Evolutionary conservation across 2,329 filamentous ascomycete genomes (phyloP), one percentile per base, ranked within the genome.

Genomic region (Kalmusia sp.): DNA sequence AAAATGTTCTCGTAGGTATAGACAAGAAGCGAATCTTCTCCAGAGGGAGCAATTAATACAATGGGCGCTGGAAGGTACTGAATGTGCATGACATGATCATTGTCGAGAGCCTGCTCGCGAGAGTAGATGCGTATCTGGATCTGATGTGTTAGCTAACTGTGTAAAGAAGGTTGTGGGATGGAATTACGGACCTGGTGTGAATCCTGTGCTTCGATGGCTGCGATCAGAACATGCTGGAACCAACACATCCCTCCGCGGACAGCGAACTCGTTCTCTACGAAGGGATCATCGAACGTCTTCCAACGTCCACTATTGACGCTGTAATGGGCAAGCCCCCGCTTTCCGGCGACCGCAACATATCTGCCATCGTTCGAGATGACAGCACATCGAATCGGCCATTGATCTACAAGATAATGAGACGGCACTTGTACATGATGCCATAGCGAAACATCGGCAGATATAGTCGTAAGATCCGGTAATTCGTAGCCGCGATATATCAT

Each of bases 171-270:
- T 2, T 3, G 11, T 14, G 8, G n/a, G 14, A 38, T 6, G 17
- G 11, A 34, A 17, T 8, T 38, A 55, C 70, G 52, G 74, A 85
- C 83, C 78, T 96, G 90, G 65, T 92, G 92, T 19, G 87, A 87
- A 61, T 87, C 85, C 62, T 90, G 90, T 49, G 86, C 87, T 74
- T 99, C 95, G n/a, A 97, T 88, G 3, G 93, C 92, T 33, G 92
- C 93, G 51, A 98, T 91, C 15, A 99, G 81, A 27, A 98, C 90
- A 75, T 99, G 93, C 62, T 96, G 92, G 70, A 96, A 93, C 95
- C 95, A 99, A 72, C 93, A 98, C 93, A 99, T 96, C 6, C 95
- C 95, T 43, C 95, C 95, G 58, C 93, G 84, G 12, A 99, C 91
- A 21, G 92, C 87, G 70, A 99, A 99, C 58, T 93, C 91, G 64